Percentiles rank a stretch among this genome's conserved stretches.
These are phyloP conservation scores for Ogataea haglerorum DNA, from an alignment of 805 yeast genomes.

Conservation along the genomic window DNA sequence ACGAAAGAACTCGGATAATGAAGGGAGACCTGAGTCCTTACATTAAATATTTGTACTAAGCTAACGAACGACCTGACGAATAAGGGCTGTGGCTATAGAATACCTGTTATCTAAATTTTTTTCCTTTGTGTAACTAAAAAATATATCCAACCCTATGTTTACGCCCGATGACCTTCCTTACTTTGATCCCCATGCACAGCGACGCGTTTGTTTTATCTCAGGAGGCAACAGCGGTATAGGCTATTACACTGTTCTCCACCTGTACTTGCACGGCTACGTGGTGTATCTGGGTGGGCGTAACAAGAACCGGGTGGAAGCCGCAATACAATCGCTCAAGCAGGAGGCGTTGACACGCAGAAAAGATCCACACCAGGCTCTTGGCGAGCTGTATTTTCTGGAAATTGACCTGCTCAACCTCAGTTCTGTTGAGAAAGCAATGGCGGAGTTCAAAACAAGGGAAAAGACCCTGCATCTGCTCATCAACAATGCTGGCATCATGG, in stretches of 20 bases:
- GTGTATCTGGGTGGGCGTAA: constrained; percentile 76
- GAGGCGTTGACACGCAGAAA: constrained; percentile 45
- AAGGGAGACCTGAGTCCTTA: constrained; percentile 41
- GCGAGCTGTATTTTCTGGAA: constrained; percentile 50
- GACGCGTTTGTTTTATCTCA: constrained; percentile 68
- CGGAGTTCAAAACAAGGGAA: constrained; percentile 45
- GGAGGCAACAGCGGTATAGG: constrained; percentile 87
- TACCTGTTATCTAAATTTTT: constrained; percentile 1
- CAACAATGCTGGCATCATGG: constrained; percentile 80
- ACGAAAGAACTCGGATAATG: constrained; percentile 30
- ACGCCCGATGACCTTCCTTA: constrained; percentile 58
- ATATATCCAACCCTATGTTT: constrained; percentile 5
- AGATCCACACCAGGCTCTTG: constrained; percentile 35
- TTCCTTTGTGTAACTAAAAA: background rate
- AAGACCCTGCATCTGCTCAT: constrained; percentile 55
- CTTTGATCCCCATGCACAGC: constrained; percentile 48
- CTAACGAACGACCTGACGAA: background rate
- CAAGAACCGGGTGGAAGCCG: constrained; percentile 48
- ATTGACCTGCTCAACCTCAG: constrained; percentile 51
- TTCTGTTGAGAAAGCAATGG: constrained; percentile 48
- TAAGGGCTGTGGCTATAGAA: background rate
- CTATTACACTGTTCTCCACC: constrained; percentile 67
- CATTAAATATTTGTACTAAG: constrained; percentile 44
- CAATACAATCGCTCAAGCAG: constrained; percentile 50
- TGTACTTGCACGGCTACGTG: constrained; percentile 73